These are phyloP conservation scores for Mycosarcoma mackinlayi DNA, from an alignment of 1,284 basidiomycete genomes.

Conservation along the genomic window DNA sequence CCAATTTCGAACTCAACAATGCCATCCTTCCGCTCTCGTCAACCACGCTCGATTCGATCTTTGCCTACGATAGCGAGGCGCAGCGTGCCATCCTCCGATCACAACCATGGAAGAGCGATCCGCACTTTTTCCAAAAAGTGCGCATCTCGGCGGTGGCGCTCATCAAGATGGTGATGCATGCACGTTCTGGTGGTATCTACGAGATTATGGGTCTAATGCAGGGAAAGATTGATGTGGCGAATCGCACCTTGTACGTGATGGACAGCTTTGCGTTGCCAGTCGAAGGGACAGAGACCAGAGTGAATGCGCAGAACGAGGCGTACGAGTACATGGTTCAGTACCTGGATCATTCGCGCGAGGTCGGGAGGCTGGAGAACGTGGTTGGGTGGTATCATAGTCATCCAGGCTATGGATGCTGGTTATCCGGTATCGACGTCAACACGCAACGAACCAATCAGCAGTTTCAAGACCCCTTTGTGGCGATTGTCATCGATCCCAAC, in stretches of 20 bases:
- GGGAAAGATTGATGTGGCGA: slow-evolving; percentile 87
- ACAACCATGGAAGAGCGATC: slow-evolving; percentile 87
- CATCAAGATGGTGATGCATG: slow-evolving; percentile 99
- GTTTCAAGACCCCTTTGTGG: slow-evolving; percentile 95
- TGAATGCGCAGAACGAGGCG: slow-evolving; percentile 94
- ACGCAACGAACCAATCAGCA: slow-evolving; percentile 95
- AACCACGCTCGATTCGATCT: slow-evolving; percentile 57
- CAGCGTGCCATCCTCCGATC: slow-evolving; percentile 79
- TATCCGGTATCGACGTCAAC: slow-evolving; percentile 96
- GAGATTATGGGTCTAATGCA: slow-evolving; percentile 99
- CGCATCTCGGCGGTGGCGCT: slow-evolving; percentile 93
- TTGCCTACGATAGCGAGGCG: slow-evolving; percentile 77
- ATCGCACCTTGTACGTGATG: slow-evolving; percentile 82
- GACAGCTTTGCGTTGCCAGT: slow-evolving; percentile 97
- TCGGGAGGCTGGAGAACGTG: slow-evolving; percentile 83
- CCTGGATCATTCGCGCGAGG: slow-evolving; percentile 81
- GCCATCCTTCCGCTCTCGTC: slow-evolving; percentile 71
- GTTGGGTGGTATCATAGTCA: slow-evolving; percentile 99
- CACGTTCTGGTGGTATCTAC: slow-evolving; percentile 93
- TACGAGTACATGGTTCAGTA: slow-evolving; percentile 99
- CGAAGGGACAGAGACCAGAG: slow-evolving; percentile 97
- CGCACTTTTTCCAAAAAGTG: slow-evolving; percentile 91
- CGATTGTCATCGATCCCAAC: slow-evolving; percentile 97
- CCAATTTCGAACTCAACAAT: slow-evolving; percentile 86
- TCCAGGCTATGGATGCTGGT: slow-evolving; percentile 99